Conservation (phyloP, 768 basidiomycete genomes). For the Termitomyces bulborhizus region DNA sequence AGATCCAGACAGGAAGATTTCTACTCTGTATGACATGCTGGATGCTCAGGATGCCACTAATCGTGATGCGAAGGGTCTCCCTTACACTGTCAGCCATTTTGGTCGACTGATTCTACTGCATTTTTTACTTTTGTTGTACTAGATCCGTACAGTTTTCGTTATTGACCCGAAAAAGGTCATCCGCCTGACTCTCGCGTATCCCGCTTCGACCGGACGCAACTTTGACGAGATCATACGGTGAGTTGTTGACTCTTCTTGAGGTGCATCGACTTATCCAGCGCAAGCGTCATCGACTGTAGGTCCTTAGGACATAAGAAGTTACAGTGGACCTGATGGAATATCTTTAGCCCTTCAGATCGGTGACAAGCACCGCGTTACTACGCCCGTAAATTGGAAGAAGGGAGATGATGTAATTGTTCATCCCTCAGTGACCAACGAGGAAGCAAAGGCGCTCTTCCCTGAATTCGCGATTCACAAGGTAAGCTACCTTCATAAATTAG, state of each 20-base stretch:
- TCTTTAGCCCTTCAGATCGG: conserved; percentile 77
- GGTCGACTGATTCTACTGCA: not conserved
- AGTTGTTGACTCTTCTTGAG: conserved; percentile 14
- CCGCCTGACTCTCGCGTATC: conserved; percentile 85
- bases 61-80: conserved; percentile 78
- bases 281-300: conserved; percentile 70
- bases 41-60: conserved; percentile 94
- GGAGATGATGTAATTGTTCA: conserved; percentile 95
- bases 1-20: conserved; percentile 81
- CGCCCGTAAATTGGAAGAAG: conserved; percentile 93
- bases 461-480: conserved; percentile 77
- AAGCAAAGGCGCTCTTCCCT: conserved; percentile 91
- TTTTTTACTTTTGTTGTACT: not conserved
- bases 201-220: conserved; percentile 93
- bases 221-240: conserved; percentile 60
- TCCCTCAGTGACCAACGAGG: conserved; percentile 74
- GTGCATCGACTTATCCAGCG: not conserved
- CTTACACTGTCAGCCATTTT: conserved; percentile 67
- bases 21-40: conserved; percentile 91
- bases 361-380: conserved; percentile 78
- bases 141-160: conserved; percentile 95
- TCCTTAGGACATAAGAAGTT: conserved; percentile 23
- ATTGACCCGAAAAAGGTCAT: conserved; percentile 97
- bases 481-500: not conserved
- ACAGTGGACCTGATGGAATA: conserved; percentile 23